Conservation (phyloP, 495 filamentous ascomycete genomes). For the Annulohypoxylon bovei region DNA sequence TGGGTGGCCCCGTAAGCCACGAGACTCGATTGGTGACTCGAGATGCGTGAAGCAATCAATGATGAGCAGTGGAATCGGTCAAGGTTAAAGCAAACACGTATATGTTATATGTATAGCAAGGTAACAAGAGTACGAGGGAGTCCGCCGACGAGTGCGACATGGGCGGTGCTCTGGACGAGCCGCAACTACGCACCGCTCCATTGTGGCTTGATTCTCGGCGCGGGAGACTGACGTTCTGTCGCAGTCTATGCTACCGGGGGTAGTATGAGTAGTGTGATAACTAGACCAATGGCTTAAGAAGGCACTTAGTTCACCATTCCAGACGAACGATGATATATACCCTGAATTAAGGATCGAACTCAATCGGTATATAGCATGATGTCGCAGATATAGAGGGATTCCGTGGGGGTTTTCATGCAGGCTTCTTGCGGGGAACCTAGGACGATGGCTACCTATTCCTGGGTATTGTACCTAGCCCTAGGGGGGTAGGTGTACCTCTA, state of each 20-base stretch:
- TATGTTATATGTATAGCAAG: not conserved
- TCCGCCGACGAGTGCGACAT: not conserved
- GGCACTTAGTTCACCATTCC: not conserved
- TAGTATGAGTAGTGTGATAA: not conserved
- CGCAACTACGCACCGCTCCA: not conserved
- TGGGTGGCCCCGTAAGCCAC: conserved; percentile 12
- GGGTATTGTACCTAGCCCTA: too few relatives aligned
- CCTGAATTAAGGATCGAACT: not conserved
- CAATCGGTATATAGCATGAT: not conserved
- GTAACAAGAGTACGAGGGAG: not conserved
- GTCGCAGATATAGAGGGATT: conserved; percentile 1
- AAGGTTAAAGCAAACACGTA: not conserved
- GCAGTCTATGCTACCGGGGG: not conserved
- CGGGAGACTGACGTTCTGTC: not conserved
- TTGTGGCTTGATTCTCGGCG: not conserved
- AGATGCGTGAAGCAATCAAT: not conserved
- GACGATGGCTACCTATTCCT: not conserved
- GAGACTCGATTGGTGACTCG: conserved; percentile 1
- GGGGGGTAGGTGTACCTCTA: too few relatives aligned
- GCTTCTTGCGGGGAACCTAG: conserved; percentile 11
- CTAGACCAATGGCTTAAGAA: not conserved
- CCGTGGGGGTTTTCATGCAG: not conserved
- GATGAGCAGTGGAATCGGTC: not conserved
- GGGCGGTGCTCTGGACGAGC: not conserved
- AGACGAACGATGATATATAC: conserved; percentile 12